Evolutionary conservation across 352 stramenopile genomes (phyloP).

Genomic region (Globisporangium sylvaticum): DNA sequence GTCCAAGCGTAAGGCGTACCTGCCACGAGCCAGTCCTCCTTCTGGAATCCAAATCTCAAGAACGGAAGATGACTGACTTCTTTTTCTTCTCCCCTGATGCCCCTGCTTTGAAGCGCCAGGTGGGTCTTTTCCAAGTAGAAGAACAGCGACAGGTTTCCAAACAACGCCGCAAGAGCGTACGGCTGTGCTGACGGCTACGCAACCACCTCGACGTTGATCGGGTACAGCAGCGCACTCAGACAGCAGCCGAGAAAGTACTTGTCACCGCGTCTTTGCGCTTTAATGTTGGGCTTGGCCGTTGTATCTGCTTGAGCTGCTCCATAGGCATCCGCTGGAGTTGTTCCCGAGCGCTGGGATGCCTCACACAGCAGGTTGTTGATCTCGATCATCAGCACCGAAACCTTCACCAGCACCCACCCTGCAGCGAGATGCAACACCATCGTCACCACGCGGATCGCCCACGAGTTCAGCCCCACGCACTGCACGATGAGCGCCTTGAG

Average conservation of each 20-base stretch:
- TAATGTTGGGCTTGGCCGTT: not conserved
- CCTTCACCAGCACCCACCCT: constrained; percentile 22
- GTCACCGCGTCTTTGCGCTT: not conserved
- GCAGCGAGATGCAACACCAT: constrained; percentile 35
- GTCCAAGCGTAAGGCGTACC: not conserved
- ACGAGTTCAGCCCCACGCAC: constrained; percentile 30
- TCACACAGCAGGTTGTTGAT: constrained; percentile 8
- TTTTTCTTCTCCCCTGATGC: not conserved
- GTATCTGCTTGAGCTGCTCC: not conserved
- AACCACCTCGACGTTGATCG: constrained; percentile 32
- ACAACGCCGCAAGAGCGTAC: constrained; percentile 52
- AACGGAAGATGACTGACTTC: not conserved
- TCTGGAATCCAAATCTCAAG: not conserved
- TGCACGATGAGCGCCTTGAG: constrained; percentile 50
- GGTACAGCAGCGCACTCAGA: constrained; percentile 51
- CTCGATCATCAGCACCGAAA: constrained; percentile 25
- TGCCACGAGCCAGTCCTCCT: not conserved
- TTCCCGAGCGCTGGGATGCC: not conserved
- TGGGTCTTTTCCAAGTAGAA: constrained; percentile 18
- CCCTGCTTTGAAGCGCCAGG: not conserved
- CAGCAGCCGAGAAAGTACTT: constrained; percentile 22
- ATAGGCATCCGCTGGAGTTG: not conserved
- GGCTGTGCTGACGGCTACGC: constrained; percentile 48
- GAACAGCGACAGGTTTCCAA: constrained; percentile 40
- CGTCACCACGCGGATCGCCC: constrained; percentile 38